These are phyloP conservation scores for button mushroom (Agaricus bisporus) DNA, from an alignment of 768 basidiomycete genomes.

Conservation along the genomic window DNA sequence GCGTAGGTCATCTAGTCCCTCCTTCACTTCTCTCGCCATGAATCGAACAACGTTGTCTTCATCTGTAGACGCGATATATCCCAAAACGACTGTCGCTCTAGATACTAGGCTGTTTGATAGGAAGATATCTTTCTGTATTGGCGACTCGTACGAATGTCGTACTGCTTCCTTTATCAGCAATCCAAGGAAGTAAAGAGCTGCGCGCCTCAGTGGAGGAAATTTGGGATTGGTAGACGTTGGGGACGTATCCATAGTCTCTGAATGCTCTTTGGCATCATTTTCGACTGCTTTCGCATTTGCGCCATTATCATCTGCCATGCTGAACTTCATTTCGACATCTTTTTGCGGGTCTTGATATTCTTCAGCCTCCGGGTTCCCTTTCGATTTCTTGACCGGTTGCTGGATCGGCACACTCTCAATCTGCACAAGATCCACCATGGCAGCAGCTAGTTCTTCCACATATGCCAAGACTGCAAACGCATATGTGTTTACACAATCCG, in stretches of 20 bases:
- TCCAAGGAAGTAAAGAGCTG: slow-evolving; percentile 79
- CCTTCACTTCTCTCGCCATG: slow-evolving; percentile 70
- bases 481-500: slow-evolving; percentile 64
- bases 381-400: slow-evolving; percentile 11
- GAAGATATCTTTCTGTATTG: slow-evolving; percentile 16
- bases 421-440: slow-evolving; percentile 75
- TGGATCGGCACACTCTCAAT: slow-evolving; percentile 41
- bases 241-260: slow-evolving; percentile 42
- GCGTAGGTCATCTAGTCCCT: slow-evolving; percentile 46
- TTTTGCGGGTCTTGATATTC: background rate
- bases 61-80: slow-evolving; percentile 68
- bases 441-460: slow-evolving; percentile 50
- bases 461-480: slow-evolving; percentile 60
- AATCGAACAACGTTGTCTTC: slow-evolving; percentile 63
- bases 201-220: slow-evolving; percentile 76
- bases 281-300: background rate
- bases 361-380: background rate
- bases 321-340: slow-evolving; percentile 7
- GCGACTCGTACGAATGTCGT: slow-evolving; percentile 41
- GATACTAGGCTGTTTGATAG: slow-evolving; percentile 27
- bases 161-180: slow-evolving; percentile 59
- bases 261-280: slow-evolving; percentile 17
- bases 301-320: background rate
- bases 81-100: slow-evolving; percentile 54
- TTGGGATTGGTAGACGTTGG: slow-evolving; percentile 57